phyloP scores from a whole-genome alignment of 2,329 filamentous ascomycete genomes.

The Alternaria ethzedia region DNA sequence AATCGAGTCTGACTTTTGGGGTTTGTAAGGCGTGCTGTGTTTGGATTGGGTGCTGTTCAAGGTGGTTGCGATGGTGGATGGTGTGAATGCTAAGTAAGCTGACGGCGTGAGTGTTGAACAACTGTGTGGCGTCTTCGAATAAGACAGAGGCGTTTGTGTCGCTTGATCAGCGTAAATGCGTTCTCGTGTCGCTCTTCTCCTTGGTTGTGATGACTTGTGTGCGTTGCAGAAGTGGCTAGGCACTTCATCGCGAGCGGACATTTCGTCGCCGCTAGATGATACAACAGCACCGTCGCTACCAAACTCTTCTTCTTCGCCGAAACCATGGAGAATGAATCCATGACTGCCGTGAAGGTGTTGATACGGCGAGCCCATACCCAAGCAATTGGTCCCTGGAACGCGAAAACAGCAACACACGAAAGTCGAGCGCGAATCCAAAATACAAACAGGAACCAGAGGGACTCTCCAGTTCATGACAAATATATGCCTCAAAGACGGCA shows the following conservation, averaged over 20 bases:
- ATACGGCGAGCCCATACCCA: background rate
- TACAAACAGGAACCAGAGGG: background rate
- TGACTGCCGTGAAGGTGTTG: background rate
- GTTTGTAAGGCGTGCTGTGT: background rate
- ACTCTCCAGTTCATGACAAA: background rate
- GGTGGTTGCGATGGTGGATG: background rate
- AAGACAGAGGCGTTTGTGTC: background rate
- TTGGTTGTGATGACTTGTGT: background rate
- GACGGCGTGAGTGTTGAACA: background rate
- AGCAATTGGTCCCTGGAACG: background rate
- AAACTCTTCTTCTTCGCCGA: background rate
- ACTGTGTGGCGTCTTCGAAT: background rate
- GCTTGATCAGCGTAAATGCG: background rate
- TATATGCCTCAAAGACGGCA: background rate
- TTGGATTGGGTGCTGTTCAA: background rate
- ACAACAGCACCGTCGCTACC: background rate
- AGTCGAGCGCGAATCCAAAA: background rate
- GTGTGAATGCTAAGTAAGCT: background rate
- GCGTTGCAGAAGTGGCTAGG: background rate
- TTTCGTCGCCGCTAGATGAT: background rate
- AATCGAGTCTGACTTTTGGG: background rate
- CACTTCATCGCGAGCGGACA: background rate
- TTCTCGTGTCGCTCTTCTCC: background rate
- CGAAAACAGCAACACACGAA: background rate
- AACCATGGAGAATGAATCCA: background rate